Evolutionary conservation across 2,329 filamentous ascomycete species (phyloP), one percentile per base, ranked within the genome.

Genomic region (Cryphonectria nitschkei): DNA sequence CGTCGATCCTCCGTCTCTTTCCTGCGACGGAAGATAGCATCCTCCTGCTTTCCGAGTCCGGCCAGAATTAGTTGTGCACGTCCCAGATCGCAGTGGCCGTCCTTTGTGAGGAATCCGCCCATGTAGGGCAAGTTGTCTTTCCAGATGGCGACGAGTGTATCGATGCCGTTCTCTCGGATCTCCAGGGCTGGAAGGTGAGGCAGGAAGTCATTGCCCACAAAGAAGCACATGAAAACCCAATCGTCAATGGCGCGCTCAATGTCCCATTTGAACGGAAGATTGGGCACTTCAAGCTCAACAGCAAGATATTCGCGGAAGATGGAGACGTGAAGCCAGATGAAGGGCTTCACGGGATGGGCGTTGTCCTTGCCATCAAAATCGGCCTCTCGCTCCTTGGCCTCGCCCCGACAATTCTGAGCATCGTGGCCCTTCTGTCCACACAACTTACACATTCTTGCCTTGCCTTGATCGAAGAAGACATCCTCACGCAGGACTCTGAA

Each of bases 201-300:
- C 75, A 99, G 84, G 83, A 99, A 99, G 84, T 99, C 97, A 81
- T 99, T 99, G 75, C 95, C 95, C 70, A 98, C 95, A 79, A 98
- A 98, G 83, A 97, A 98, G 83, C 95, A 98, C 90, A 98, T 96
- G 80, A 98, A 98, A 19, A 98, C 94, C 96, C 95, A 98, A 79
- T 98, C 95, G 81, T 98, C 96, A 71, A 98, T 88, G 37, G 95
- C 95, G 74, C 96, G 90, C 81, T 99, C 96, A 61, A 99, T 86
- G 79, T 99, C 94, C 81, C 97, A 98, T 68, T 89, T 88, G 82
- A 98, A 98, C 1, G 91, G 91, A 75, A 97, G 88, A 69, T 90
- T 88, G 26, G 93, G 91, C 46, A 98, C 91, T 77, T 92, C 88
- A 76, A 99, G 89, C 81, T 99, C 96, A 67, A 93, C 91, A 70